Percentiles rank a stretch among this genome's conserved stretches.
These are phyloP conservation scores for Leishmania aethiopica DNA, from an alignment of 208 protist species.

Conservation along the genomic window DNA sequence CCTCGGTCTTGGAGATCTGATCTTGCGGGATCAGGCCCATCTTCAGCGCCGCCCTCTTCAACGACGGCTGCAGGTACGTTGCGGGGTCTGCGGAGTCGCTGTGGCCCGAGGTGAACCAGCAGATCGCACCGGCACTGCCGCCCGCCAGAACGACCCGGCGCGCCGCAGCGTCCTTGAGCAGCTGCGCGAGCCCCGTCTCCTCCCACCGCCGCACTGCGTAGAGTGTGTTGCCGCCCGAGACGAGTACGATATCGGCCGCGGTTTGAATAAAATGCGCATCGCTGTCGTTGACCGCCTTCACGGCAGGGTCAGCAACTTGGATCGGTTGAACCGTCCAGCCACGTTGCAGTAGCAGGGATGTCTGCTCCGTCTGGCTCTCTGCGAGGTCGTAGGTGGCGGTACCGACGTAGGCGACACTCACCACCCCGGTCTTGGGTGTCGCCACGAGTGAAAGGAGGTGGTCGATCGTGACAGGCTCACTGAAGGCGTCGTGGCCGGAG, in stretches of 20 bases:
- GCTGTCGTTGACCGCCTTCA: constrained; percentile 21
- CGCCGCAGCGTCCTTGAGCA: constrained; percentile 44
- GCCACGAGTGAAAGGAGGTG: constrained; percentile 57
- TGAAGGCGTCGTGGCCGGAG: constrained; percentile 59
- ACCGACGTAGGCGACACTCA: constrained; percentile 83
- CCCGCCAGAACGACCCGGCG: constrained; percentile 72
- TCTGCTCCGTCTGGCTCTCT: constrained; percentile 40
- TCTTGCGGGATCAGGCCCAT: constrained; percentile 15
- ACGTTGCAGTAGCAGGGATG: constrained; percentile 40
- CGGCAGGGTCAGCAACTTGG: constrained; percentile 57
- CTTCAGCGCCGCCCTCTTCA: constrained; percentile 28
- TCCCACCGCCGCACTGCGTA: constrained; percentile 91
- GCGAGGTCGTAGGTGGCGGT: constrained; percentile 90
- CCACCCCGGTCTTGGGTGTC: constrained; percentile 18
- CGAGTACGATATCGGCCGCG: constrained; percentile 74
- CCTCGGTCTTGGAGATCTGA: constrained; percentile 25
- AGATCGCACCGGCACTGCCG: constrained; percentile 89
- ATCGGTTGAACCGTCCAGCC: constrained; percentile 62
- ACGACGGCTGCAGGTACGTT: constrained; percentile 65
- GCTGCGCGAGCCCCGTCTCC: constrained; percentile 68
- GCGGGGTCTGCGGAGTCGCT: constrained; percentile 89
- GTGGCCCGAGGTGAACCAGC: constrained; percentile 90
- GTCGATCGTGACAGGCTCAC: constrained; percentile 49
- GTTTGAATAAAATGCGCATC: constrained; percentile 40
- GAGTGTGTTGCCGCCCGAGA: constrained; percentile 91